Base-by-base conservation (phyloP, 306 rosid genomes). In the Spatholobus suberectus region DNA sequence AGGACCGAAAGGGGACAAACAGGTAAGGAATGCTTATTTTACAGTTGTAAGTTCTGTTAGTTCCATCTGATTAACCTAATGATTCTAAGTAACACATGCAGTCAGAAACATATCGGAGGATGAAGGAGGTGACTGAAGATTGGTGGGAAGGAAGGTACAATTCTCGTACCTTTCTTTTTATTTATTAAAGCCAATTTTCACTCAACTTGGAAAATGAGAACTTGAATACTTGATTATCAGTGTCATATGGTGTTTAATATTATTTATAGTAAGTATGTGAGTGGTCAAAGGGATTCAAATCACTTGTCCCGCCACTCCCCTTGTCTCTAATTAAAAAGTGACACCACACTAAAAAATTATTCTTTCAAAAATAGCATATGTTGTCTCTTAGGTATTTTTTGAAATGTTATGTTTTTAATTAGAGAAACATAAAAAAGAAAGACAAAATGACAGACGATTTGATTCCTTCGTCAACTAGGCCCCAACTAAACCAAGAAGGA, bases 91-190 rank as follows among this genome's bases (percentile, higher is more conserved):
- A 29, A 72, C 73, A 65, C 66, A 76, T 83, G 78, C 90, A 96
- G 99, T 87, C 94, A 6, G 99, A 94, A 89, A 92, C 99, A 43
- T 96, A 96, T 88, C 83, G 97, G 82, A 92, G 87, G 89, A 96
- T 96, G 99, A 92, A 91, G 88, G 91, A 92, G 68, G 89, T 90
- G 58, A 92, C 98, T 46, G 93, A 88, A 66, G 99, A 94, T 83
- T 88, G 89, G 68, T 96, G 99, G 99, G 96, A 92, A 85, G 97
- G 90, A 89, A 94, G 96, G 99, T 96, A 88, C 47, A 54, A 59
- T 47, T 61, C 7, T 72, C 37, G 61, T 4, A 37, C 38, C 70
- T 3, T 43, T 66, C 14, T 20, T 46, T 83, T 37, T 51, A 58
- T 14, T 23, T 49, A 61, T 78, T 26, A 44, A 32, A 57, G 44